Evolutionary conservation across 2,329 filamentous ascomycete genomes (phyloP).

Genomic region (Aureobasidium sp.): DNA sequence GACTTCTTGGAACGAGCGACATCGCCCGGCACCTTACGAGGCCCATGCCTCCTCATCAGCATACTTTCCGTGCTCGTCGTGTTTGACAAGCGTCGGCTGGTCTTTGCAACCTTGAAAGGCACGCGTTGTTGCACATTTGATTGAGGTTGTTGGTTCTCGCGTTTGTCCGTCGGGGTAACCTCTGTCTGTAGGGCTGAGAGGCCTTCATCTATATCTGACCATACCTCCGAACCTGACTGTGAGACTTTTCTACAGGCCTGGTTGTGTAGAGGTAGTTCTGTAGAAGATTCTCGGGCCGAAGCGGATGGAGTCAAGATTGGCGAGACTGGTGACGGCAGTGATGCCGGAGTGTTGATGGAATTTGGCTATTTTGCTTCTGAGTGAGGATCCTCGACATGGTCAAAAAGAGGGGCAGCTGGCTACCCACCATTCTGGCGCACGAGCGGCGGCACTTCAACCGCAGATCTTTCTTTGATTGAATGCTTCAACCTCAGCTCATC

Average conservation of each 20-base stretch:
- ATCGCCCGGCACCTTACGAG: slow-evolving; percentile 9
- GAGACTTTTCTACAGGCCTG: neutral
- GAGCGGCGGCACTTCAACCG: neutral
- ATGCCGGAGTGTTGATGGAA: neutral
- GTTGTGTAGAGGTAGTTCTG: neutral
- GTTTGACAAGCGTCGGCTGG: neutral
- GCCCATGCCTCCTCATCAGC: neutral
- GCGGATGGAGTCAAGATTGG: neutral
- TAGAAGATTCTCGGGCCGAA: neutral
- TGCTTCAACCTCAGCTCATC: neutral
- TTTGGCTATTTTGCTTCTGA: neutral
- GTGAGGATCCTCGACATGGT: neutral
- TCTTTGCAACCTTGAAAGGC: neutral
- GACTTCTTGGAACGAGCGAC: neutral
- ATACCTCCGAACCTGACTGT: neutral
- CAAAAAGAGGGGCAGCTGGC: neutral
- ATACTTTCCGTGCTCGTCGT: neutral
- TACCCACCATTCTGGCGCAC: slow-evolving; percentile 11
- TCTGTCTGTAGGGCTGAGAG: slow-evolving; percentile 8
- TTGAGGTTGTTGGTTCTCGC: neutral
- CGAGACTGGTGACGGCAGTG: neutral
- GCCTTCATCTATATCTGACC: slow-evolving; percentile 10
- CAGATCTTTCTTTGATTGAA: neutral
- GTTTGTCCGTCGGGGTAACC: neutral
- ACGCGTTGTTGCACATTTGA: slow-evolving; percentile 3